phyloP scores from a whole-genome alignment of 805 yeast species.

The Yamadazyma phyllophila region DNA sequence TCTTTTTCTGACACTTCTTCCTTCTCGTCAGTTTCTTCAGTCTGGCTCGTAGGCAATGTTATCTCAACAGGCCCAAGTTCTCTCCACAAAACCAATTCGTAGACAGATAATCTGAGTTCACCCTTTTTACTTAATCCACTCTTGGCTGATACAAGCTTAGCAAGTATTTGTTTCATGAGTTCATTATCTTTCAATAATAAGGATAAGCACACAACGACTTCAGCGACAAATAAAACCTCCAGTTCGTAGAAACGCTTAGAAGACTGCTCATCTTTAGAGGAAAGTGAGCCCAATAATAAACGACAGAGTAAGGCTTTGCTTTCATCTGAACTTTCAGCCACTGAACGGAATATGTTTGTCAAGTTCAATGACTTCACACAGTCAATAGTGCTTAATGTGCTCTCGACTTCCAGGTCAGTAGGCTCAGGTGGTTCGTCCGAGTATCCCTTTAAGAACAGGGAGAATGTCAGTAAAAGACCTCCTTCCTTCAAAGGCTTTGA shows the following conservation, averaged over 20 bases:
- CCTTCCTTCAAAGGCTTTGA: slow-evolving; percentile 64
- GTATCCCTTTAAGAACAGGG: slow-evolving; percentile 86
- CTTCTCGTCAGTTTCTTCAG: neutral
- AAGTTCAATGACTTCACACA: slow-evolving; percentile 74
- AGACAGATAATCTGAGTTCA: slow-evolving; percentile 47
- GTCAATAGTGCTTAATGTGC: slow-evolving; percentile 77
- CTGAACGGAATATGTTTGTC: slow-evolving; percentile 50
- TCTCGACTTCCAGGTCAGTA: slow-evolving; percentile 85
- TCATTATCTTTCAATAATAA: slow-evolving; percentile 26
- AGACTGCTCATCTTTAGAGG: slow-evolving; percentile 24
- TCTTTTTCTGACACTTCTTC: neutral
- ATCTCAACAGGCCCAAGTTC: neutral
- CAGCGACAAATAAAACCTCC: slow-evolving; percentile 49
- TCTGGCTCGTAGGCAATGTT: neutral
- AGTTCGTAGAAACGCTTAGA: slow-evolving; percentile 43
- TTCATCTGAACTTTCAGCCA: slow-evolving; percentile 35
- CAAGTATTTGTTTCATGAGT: slow-evolving; percentile 17
- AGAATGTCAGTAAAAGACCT: slow-evolving; percentile 85
- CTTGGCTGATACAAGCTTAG: slow-evolving; percentile 10
- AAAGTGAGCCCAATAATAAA: slow-evolving; percentile 27
- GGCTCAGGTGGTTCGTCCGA: slow-evolving; percentile 90
- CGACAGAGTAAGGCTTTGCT: slow-evolving; percentile 34
- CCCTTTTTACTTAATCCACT: slow-evolving; percentile 27
- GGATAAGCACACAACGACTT: slow-evolving; percentile 38
- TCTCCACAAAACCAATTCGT: slow-evolving; percentile 48